A percentile compares a stretch with the other conserved stretches of the same genome.
Conservation (phyloP, 1,284 basidiomycete genomes). For the Ceratobasidium theobromae region DNA sequence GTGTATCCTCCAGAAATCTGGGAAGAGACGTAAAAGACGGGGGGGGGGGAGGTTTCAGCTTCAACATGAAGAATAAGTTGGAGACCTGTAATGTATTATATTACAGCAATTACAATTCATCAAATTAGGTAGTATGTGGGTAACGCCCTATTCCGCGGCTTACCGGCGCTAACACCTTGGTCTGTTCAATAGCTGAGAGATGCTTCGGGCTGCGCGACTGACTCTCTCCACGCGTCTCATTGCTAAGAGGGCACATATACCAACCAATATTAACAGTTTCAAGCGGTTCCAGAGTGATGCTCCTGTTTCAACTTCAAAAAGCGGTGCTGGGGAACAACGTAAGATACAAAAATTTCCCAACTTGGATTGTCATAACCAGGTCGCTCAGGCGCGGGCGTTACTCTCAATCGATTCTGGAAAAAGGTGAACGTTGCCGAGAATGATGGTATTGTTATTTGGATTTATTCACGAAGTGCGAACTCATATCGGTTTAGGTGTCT, state of each 20-base stretch:
- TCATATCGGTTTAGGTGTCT: conserved; percentile 45
- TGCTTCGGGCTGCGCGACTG: conserved; percentile 20
- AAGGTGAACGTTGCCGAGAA: conserved; percentile 69
- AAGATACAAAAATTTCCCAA: neutral
- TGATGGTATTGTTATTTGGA: conserved; percentile 43
- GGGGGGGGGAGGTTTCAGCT: no score
- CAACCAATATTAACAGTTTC: neutral
- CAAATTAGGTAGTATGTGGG: no score
- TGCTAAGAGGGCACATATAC: neutral
- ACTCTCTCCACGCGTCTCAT: neutral
- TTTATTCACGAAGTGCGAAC: neutral
- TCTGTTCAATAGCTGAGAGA: neutral
- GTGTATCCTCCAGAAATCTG: no score
- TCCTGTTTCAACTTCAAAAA: no score
- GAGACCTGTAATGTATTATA: no score
- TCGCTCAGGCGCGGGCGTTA: conserved; percentile 76
- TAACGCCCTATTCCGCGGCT: conserved; percentile 7
- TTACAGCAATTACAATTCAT: no score
- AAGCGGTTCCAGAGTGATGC: no score
- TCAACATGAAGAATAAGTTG: no score
- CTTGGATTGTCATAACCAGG: neutral
- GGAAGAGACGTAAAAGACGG: no score
- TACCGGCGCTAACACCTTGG: neutral
- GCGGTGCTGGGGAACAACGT: conserved; percentile 48
- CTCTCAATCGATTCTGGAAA: conserved; percentile 90